Base-by-base conservation (phyloP, 78 protist species). In the Pigoraptor vietnamica region DNA sequence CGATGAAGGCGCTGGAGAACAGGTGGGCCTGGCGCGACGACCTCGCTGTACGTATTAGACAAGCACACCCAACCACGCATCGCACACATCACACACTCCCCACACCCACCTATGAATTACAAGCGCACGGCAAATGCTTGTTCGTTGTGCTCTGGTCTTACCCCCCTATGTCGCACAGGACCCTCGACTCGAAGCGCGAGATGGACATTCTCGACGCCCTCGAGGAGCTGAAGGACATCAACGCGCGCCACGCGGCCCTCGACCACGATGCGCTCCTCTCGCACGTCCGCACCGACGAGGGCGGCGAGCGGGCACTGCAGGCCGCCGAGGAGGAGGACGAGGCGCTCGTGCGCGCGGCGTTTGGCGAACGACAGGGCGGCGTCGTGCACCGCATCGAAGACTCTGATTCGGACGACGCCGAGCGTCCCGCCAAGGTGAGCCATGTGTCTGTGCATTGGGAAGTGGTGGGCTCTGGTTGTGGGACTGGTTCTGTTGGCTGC, bases 131-230 rank as follows among this genome's bases (percentile, higher is more conserved):
- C n/a, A n/a, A n/a, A n/a, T n/a, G n/a, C n/a, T n/a, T n/a, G n/a
- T n/a, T n/a, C n/a, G n/a, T n/a, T n/a, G n/a, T n/a, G n/a, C n/a
- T n/a, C n/a, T n/a, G n/a, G n/a, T n/a, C n/a, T n/a, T n/a, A n/a
- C n/a, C n/a, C n/a, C n/a, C n/a, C n/a, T n/a, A n/a, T n/a, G n/a
- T n/a, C n/a, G n/a, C n/a, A n/a, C 67, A 48, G 95, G 40, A 95
- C 96, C 6, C n/a, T 90, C n/a, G 98, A 97, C 36, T 94, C 96
- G 56, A 96, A 96, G 93, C 14, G 89, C 1, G 99, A 97, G 92
- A 95, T 98, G 97, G 99, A 98, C 89, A 94, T 96, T 24, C 35
- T 97, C 40, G 99, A 98, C n/a, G 95, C 95, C 23, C 92, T 98
- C 23, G 98, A 97, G 33, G 99, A 98, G 87, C 86, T 97, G 2